Percentiles rank a stretch among this genome's conserved stretches.
Conservation (phyloP, 345 rosid genomes). For the Euphorbia peplus region DNA sequence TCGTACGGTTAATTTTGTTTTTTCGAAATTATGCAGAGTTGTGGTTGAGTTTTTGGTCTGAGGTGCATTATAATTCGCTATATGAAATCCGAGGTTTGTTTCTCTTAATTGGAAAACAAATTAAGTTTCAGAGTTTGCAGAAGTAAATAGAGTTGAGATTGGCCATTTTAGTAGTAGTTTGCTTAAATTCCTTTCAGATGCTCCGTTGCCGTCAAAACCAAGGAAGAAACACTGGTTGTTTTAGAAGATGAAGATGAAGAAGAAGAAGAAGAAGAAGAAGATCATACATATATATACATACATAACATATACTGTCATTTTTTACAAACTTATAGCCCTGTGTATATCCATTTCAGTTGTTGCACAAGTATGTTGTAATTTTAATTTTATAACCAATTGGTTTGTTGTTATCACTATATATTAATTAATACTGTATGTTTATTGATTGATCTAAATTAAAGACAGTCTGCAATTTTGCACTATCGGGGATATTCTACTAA, state of each 20-base stretch:
- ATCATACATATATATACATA: not conserved
- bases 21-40: conserved; percentile 54
- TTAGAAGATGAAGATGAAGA: conserved; percentile 43
- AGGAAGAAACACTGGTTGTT: conserved; percentile 96
- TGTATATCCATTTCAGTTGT: too few species aligned
- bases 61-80: conserved; percentile 95
- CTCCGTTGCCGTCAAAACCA: conserved; percentile 59
- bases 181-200: conserved; percentile 45
- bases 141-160: not conserved
- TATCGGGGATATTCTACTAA: too few species aligned
- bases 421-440: too few species aligned
- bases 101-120: not conserved
- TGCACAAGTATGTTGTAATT: too few species aligned
- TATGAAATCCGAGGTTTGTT: conserved; percentile 73
- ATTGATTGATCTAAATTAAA: too few species aligned
- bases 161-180: not conserved
- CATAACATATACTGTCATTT: too few species aligned
- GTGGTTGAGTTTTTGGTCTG: conserved; percentile 99
- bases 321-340: too few species aligned
- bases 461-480: too few species aligned
- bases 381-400: too few species aligned
- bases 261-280: too few species aligned
- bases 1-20: not conserved
- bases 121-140: not conserved
- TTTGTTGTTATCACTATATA: too few species aligned